Evolutionary conservation across 345 rosid species (phyloP), one percentile per base, ranked within the genome.

Genomic region (Mangifera indica): DNA sequence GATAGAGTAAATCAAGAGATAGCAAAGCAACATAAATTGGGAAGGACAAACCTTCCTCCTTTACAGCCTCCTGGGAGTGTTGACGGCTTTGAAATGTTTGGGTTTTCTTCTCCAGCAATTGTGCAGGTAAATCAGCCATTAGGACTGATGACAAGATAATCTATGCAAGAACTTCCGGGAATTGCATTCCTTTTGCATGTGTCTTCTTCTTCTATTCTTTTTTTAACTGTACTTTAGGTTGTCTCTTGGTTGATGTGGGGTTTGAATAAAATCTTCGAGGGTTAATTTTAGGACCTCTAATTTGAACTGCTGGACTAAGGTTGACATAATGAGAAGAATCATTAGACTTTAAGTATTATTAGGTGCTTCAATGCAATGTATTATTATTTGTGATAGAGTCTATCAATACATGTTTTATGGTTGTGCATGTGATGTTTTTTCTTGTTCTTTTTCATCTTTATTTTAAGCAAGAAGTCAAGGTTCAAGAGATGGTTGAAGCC

Each of bases 51-150:
- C n/a, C n/a, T n/a, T n/a, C n/a, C n/a, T n/a, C n/a, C n/a, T n/a
- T n/a, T n/a, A n/a, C n/a, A n/a, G n/a, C n/a, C n/a, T n/a, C n/a
- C n/a, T n/a, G n/a, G n/a, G n/a, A n/a, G n/a, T n/a, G n/a, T n/a
- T n/a, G n/a, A n/a, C n/a, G n/a, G n/a, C n/a, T n/a, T n/a, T n/a
- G n/a, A n/a, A n/a, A n/a, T n/a, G n/a, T n/a, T n/a, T n/a, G n/a
- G n/a, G n/a, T n/a, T 91, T 77, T 83, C 94, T 53, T 91, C 99
- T 55, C 98, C 98, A 29, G 87, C 92, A 72, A 87, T 96, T 48
- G 87, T 96, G 62, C 98, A 93, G 97, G 99, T 96, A 85, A 68
- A 45, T 67, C 60, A 63, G 8, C 49, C 45, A 70, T 21, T 45
- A 32, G 12, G 24, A 65, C 52, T 70, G 54, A 37, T 44, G 18